Evolutionary conservation across 2,329 filamentous ascomycete genomes (phyloP).

Genomic region (Hypoxylon sp.): DNA sequence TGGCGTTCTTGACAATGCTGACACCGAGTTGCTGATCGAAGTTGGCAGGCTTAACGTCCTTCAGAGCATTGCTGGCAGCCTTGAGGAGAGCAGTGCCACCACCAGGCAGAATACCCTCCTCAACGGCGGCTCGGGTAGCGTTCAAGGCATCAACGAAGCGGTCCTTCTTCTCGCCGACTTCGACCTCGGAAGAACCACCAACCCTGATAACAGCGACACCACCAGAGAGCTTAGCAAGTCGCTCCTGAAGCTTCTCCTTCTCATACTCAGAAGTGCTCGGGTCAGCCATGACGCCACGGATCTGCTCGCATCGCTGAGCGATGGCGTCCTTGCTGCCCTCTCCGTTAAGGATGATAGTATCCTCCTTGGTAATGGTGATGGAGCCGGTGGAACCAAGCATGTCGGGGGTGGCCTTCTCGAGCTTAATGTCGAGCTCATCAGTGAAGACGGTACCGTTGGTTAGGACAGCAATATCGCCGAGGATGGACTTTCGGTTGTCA

Average conservation of each 20-base stretch:
- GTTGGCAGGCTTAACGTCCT: conserved; percentile 87
- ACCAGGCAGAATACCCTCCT: conserved; percentile 98
- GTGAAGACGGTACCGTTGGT: conserved; percentile 98
- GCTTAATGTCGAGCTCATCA: conserved; percentile 98
- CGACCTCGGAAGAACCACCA: conserved; percentile 95
- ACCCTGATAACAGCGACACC: conserved; percentile 99
- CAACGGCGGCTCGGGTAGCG: conserved; percentile 96
- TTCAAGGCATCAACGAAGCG: conserved; percentile 98
- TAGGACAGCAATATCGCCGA: conserved; percentile 94
- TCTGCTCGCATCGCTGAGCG: conserved; percentile 97
- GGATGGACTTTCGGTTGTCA: conserved; percentile 99
- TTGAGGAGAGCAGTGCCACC: conserved; percentile 98
- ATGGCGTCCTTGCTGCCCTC: conserved; percentile 96
- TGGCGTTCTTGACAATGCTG: conserved; percentile 97
- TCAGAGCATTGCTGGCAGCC: conserved; percentile 90
- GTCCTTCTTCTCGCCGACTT: conserved; percentile 99
- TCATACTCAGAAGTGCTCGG: conserved; percentile 97
- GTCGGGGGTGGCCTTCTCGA: conserved; percentile 96
- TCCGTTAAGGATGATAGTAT: conserved; percentile 98
- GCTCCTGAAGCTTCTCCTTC: conserved; percentile 99
- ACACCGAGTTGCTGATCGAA: conserved; percentile 99
- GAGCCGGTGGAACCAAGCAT: conserved; percentile 97
- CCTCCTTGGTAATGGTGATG: conserved; percentile 99
- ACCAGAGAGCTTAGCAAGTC: conserved; percentile 98
- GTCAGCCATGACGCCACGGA: conserved; percentile 95